phyloP scores from a whole-genome alignment of 305 asterid species.

The Fraxinus greggii region DNA sequence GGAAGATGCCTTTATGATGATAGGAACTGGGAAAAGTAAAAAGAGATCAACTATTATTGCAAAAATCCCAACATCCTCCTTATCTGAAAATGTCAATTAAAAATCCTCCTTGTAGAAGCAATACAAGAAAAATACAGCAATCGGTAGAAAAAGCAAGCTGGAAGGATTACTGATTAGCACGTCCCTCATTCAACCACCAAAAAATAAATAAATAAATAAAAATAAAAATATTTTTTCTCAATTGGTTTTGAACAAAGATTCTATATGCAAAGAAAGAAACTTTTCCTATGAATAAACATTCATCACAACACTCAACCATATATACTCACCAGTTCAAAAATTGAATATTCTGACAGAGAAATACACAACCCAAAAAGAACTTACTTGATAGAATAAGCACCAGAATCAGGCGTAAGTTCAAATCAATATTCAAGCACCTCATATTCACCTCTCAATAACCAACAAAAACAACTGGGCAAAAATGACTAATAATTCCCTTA shows the following conservation, averaged over 20 bases:
- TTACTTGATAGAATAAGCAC: slow-evolving; percentile 62
- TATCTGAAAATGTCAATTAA: slow-evolving; percentile 9
- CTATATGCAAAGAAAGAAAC: not conserved
- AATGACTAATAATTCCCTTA: slow-evolving; percentile 12
- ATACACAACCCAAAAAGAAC: slow-evolving; percentile 5
- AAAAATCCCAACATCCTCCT: not conserved
- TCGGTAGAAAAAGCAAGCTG: not conserved
- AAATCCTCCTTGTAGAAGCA: not conserved
- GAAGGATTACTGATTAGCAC: not conserved
- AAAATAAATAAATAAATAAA: not conserved
- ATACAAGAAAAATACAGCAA: slow-evolving; percentile 1
- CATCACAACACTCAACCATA: not conserved
- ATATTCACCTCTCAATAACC: slow-evolving; percentile 31
- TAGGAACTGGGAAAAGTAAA: slow-evolving; percentile 42
- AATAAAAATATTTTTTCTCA: not conserved
- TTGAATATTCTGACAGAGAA: slow-evolving; percentile 1
- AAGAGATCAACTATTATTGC: not conserved
- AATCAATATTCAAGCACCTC: slow-evolving; percentile 38
- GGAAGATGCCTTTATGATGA: slow-evolving; percentile 38
- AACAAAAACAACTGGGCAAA: slow-evolving; percentile 20
- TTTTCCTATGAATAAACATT: not conserved
- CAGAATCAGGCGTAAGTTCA: slow-evolving; percentile 38
- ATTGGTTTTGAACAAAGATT: not conserved
- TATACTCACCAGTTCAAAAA: not conserved
- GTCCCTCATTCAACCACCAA: not conserved